Evolutionary conservation across 2,329 filamentous ascomycete species (phyloP).

Genomic region (Colletotrichum orchidophilum): DNA sequence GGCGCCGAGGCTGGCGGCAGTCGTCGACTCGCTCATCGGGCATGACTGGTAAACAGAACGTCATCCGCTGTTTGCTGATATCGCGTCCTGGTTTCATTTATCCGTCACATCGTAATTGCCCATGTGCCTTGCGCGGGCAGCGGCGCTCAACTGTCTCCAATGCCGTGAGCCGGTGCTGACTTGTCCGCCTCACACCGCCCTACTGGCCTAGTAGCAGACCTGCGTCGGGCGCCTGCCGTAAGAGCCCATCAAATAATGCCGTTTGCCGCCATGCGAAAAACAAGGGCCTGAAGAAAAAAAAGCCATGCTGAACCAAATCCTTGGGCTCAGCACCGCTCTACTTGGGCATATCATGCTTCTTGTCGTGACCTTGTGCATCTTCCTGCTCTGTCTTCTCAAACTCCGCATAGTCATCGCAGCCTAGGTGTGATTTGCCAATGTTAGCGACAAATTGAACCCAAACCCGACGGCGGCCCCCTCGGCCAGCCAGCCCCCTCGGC

Average conservation of each 20-base stretch:
- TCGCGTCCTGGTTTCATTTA: conserved; percentile 23
- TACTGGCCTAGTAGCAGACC: conserved; percentile 19
- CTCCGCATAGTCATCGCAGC: conserved; percentile 26
- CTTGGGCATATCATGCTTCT: conserved; percentile 8
- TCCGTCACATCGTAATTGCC: conserved; percentile 16
- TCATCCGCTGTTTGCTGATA: conserved; percentile 17
- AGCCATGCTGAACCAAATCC: background rate
- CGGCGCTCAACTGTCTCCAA: conserved; percentile 4
- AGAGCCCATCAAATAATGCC: conserved; percentile 25
- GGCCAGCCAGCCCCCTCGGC: background rate
- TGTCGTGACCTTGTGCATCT: conserved; percentile 1
- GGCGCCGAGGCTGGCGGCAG: conserved; percentile 17
- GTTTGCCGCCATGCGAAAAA: conserved; percentile 20
- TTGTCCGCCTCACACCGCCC: conserved; percentile 26
- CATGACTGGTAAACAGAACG: conserved; percentile 1
- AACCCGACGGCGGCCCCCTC: background rate
- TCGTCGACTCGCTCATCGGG: background rate
- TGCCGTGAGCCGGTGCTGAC: conserved; percentile 10
- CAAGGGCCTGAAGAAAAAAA: background rate
- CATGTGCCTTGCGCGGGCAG: background rate
- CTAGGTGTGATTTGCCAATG: background rate
- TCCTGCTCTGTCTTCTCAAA: conserved; percentile 20
- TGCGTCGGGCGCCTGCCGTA: conserved; percentile 16
- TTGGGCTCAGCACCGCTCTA: background rate
- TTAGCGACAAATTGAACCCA: background rate